These are phyloP conservation scores for Macadamia tetraphylla DNA, from an alignment of 164 flowering plant species.

Conservation along the genomic window DNA sequence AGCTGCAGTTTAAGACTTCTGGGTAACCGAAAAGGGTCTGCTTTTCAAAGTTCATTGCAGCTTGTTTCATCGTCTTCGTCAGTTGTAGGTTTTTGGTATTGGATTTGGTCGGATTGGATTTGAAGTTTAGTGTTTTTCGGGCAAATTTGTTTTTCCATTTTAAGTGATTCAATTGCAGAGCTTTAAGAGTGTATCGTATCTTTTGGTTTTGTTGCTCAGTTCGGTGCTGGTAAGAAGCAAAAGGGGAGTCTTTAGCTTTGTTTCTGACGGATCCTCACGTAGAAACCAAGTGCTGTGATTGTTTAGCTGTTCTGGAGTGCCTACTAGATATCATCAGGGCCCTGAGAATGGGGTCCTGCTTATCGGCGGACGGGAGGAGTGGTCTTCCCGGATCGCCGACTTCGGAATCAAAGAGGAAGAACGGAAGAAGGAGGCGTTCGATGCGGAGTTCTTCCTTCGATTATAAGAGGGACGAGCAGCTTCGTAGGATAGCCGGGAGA, in stretches of 20 bases:
- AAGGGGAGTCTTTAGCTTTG: not conserved
- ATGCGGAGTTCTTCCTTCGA: slow-evolving; percentile 59
- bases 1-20: not conserved
- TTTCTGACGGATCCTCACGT: slow-evolving; percentile 53
- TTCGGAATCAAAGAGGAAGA: slow-evolving; percentile 39
- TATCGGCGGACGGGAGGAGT: slow-evolving; percentile 82
- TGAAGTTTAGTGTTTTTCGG: not conserved
- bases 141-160: not conserved
- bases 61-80: no score
- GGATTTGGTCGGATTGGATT: not conserved
- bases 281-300: slow-evolving; percentile 39
- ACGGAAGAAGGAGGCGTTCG: slow-evolving; percentile 35
- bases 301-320: slow-evolving; percentile 94
- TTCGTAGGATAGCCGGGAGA: slow-evolving; percentile 69
- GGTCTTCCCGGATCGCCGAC: slow-evolving; percentile 57
- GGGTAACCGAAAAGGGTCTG: not conserved
- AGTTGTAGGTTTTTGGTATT: not conserved
- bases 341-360: slow-evolving; percentile 99
- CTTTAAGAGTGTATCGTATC: not conserved
- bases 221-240: not conserved
- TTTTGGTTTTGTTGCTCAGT: not conserved
- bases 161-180: not conserved
- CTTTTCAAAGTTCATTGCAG: not conserved
- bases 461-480: slow-evolving; percentile 50
- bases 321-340: slow-evolving; percentile 83